Evolutionary conservation across 441 rosid species (phyloP), one percentile per base, ranked within the genome.

Genomic region (Syzygium syzygioides): DNA sequence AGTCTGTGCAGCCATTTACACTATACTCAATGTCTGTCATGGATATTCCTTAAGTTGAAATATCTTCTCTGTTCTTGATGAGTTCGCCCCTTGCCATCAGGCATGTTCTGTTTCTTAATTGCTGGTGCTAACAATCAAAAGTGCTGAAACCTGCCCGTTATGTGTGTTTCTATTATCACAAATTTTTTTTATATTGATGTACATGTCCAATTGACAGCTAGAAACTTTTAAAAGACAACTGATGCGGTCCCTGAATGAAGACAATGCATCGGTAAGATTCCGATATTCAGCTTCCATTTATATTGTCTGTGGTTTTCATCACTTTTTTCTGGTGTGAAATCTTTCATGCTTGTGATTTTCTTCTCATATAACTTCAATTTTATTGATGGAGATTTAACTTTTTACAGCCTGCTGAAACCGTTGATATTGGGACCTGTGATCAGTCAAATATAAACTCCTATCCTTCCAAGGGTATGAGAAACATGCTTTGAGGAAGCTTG

Each of bases 191-290:
- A 71, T 71, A 12, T 71, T 23, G 28, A 71, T 37, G 52, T 71
- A 11, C 52, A 23, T 89, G 53, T 48, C 14, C 54, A 80, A 13
- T 87, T 90, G 85, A 85, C 94, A 95, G 99, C 92, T 98, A 89
- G 99, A 96, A 92, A 93, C 96, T 23, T 96, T 98, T 90, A 98
- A 96, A 96, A 93, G 97, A 90, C 99, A 98, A 68, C 90, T 98
- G 92, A 94, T 96, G 99, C 98, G 93, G 90, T 98, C 99, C 18
- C 90, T 96, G 79, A 96, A 86, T 86, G 99, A 96, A 66, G 99
- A 96, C 55, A 94, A 87, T 90, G 92, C 92, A 90, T 92, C 94
- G 41, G 99, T 96, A 94, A 93, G 96, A 90, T 52, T 55, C 89
- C 54, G 7, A 32, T 86, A 55, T 62, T 60, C 64, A 52, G 37